A percentile compares a stretch with the other conserved stretches of the same genome.
Evolutionary conservation across 768 basidiomycete genomes (phyloP).

Genomic region (Pulveroboletus ravenelii): DNA sequence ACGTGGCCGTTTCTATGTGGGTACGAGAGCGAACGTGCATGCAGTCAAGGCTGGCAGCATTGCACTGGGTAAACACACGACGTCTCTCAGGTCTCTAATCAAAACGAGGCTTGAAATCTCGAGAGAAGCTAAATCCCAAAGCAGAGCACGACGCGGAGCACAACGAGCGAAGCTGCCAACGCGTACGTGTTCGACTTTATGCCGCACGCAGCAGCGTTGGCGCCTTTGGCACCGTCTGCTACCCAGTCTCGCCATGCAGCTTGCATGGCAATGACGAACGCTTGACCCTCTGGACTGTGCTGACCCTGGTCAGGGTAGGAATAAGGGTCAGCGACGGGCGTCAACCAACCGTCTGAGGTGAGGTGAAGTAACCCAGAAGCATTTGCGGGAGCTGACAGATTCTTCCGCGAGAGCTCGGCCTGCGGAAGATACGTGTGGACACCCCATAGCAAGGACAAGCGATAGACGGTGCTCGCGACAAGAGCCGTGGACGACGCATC

Average conservation of each 20-base stretch:
- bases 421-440: slow-evolving; percentile 46
- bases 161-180: not conserved
- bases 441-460: slow-evolving; percentile 52
- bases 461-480: slow-evolving; percentile 72
- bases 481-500: slow-evolving; percentile 74
- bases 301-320: slow-evolving; percentile 42
- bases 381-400: slow-evolving; percentile 26
- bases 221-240: slow-evolving; percentile 47
- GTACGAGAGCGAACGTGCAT: not conserved
- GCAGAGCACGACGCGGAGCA: not conserved
- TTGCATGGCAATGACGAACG: slow-evolving; percentile 72
- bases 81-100: no score
- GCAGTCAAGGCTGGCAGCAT: not conserved
- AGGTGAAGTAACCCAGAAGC: slow-evolving; percentile 40
- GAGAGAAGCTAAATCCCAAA: not conserved
- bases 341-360: slow-evolving; percentile 58
- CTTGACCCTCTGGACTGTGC: slow-evolving; percentile 70
- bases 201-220: slow-evolving; percentile 29
- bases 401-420: slow-evolving; percentile 53
- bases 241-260: slow-evolving; percentile 77
- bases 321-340: slow-evolving; percentile 73
- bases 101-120: no score
- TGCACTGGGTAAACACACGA: no score
- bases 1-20: no score
- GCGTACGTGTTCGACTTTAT: not conserved